Evolutionary conservation across 1,284 basidiomycete genomes (phyloP).

Genomic region (Fomitopsis palustris): DNA sequence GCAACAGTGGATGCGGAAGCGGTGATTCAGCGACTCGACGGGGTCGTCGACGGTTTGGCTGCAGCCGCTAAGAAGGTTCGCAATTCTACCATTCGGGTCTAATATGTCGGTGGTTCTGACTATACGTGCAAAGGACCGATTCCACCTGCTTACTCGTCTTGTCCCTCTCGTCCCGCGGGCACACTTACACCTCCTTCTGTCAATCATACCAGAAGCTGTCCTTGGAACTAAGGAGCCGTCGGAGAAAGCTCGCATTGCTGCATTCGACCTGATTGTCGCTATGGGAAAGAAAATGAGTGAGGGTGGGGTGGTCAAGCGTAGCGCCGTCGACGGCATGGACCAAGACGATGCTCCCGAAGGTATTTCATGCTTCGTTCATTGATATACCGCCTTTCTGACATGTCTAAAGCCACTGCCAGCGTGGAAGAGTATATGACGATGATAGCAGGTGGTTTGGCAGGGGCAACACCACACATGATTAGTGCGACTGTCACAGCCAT

Average conservation of each 20-base stretch:
- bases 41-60: constrained; percentile 61
- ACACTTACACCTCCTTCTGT: constrained; percentile 82
- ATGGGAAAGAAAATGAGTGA: constrained; percentile 93
- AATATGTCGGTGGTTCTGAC: background rate
- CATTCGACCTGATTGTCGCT: constrained; percentile 87
- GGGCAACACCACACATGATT: constrained; percentile 96
- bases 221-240: constrained; percentile 99
- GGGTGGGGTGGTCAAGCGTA: constrained; percentile 82
- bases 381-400: background rate
- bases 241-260: constrained; percentile 85
- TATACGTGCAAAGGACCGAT: constrained; percentile 63
- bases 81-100: background rate
- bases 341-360: constrained; percentile 62
- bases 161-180: constrained; percentile 69
- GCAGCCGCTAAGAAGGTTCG: constrained; percentile 85
- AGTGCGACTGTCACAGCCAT: constrained; percentile 95
- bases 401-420: constrained; percentile 62
- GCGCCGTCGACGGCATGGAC: constrained; percentile 80
- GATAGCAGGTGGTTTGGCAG: constrained; percentile 94
- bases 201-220: constrained; percentile 91
- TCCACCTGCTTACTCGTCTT: constrained; percentile 74
- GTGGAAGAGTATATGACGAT: constrained; percentile 96
- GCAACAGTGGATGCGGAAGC: constrained; percentile 51
- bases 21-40: constrained; percentile 64
- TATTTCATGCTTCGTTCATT: constrained; percentile 15